These are phyloP conservation scores for Westerdykella aurantiaca DNA, from an alignment of 2,329 filamentous ascomycete species.

Conservation along the genomic window DNA sequence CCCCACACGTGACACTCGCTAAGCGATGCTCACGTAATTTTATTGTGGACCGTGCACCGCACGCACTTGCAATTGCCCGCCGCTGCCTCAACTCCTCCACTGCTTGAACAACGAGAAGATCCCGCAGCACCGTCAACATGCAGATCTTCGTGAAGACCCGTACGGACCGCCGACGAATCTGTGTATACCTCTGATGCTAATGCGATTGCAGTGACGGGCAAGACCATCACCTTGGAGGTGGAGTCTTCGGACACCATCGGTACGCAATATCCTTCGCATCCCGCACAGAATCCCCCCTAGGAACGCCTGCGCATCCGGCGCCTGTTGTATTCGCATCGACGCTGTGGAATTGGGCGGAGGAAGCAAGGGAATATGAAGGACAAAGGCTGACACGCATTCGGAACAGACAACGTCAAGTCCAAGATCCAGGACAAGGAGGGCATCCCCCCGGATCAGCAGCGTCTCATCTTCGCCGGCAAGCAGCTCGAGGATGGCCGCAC, in stretches of 20 bases:
- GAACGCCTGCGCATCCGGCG: slow-evolving; percentile 9
- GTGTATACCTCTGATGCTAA: slow-evolving; percentile 10
- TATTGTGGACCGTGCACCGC: slow-evolving; percentile 14
- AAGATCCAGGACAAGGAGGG: slow-evolving; percentile 99
- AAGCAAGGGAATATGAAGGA: neutral
- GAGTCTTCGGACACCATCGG: slow-evolving; percentile 95
- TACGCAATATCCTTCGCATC: slow-evolving; percentile 20
- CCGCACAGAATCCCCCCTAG: slow-evolving; percentile 2
- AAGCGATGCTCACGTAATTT: slow-evolving; percentile 15
- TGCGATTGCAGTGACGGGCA: slow-evolving; percentile 61
- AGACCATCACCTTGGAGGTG: slow-evolving; percentile 99
- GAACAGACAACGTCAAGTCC: slow-evolving; percentile 90
- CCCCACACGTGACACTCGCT: neutral
- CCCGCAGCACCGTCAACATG: slow-evolving; percentile 27
- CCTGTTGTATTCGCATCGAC: neutral
- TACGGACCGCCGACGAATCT: slow-evolving; percentile 16
- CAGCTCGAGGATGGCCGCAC: slow-evolving; percentile 98
- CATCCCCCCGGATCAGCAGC: slow-evolving; percentile 96
- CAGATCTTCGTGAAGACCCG: slow-evolving; percentile 96
- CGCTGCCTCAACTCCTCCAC: slow-evolving; percentile 15
- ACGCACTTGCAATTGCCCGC: slow-evolving; percentile 11
- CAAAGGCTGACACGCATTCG: neutral
- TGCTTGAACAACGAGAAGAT: slow-evolving; percentile 13
- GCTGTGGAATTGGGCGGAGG: neutral
- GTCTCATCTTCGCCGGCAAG: slow-evolving; percentile 98